A percentile compares a stretch with the other conserved stretches of the same genome.
Evolutionary conservation across 495 filamentous ascomycete genomes (phyloP).

Genomic region (Trichoderma parareesei): DNA sequence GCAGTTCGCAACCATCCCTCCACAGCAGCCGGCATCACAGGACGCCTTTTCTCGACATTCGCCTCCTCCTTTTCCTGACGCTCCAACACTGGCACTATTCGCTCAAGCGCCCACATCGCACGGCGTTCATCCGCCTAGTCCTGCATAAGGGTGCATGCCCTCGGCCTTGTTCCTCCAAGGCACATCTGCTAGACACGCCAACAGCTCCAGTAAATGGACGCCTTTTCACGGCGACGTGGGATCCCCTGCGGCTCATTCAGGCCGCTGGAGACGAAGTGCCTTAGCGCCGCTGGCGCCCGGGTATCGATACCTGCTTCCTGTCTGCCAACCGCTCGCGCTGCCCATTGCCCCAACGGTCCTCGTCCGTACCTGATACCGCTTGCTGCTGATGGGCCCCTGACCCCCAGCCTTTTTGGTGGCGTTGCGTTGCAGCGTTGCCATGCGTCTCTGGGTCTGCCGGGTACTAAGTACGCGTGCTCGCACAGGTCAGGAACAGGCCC

Average conservation of each 20-base stretch:
- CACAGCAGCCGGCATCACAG: too few species aligned
- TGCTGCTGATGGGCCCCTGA: background rate
- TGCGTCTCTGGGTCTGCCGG: background rate
- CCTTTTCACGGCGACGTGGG: background rate
- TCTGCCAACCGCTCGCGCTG: background rate
- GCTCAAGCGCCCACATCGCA: background rate
- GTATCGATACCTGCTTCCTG: background rate
- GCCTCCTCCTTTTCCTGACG: too few species aligned
- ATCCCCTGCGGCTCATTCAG: slow-evolving; percentile 5
- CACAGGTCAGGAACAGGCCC: background rate
- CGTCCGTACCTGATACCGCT: background rate
- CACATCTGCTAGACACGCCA: background rate
- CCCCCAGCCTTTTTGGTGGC: background rate
- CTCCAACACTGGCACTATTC: background rate
- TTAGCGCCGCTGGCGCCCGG: background rate
- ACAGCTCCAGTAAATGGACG: background rate
- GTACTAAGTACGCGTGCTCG: background rate
- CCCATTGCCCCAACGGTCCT: background rate
- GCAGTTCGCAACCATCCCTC: too few species aligned
- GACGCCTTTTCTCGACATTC: too few species aligned
- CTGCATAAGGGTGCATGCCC: background rate
- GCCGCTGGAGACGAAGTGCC: background rate
- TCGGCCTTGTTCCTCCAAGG: background rate
- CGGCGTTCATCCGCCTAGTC: background rate
- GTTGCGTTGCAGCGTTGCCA: slow-evolving; percentile 8